Conservation (phyloP, 805 yeast species). For the Saccharomyces eubayanus region DNA sequence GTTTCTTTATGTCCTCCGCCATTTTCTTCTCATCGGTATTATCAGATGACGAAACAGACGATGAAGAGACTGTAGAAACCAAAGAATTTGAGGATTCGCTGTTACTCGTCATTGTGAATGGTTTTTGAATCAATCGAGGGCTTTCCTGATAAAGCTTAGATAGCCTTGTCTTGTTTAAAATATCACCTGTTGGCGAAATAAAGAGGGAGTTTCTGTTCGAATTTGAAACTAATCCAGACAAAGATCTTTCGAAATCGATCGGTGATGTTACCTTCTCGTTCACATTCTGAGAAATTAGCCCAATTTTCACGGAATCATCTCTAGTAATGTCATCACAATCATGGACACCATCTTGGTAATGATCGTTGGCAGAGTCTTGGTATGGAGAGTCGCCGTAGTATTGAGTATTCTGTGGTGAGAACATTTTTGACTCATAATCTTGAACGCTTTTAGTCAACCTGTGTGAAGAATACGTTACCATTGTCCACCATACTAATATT, state of each 20-base stretch:
- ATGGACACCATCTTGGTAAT: not conserved
- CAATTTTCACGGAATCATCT: not conserved
- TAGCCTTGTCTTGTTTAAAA: not conserved
- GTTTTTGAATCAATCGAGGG: not conserved
- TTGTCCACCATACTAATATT: conserved; percentile 43
- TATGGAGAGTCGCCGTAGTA: not conserved
- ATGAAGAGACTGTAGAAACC: not conserved
- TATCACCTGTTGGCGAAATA: conserved; percentile 72
- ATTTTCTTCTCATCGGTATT: not conserved
- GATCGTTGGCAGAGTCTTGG: not conserved
- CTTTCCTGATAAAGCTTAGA: not conserved
- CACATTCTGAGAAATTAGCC: not conserved
- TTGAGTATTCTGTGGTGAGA: not conserved
- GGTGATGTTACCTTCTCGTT: not conserved
- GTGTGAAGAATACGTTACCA: conserved; percentile 41
- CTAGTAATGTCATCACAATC: not conserved
- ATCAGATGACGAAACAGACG: not conserved
- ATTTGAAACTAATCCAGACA: not conserved
- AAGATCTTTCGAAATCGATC: not conserved
- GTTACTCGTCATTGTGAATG: not conserved
- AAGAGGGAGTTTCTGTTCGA: conserved; percentile 40
- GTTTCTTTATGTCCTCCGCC: not conserved
- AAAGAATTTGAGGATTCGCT: not conserved
- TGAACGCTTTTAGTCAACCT: conserved; percentile 38
- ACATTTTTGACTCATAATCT: not conserved